phyloP scores from a whole-genome alignment of 257 asterid genomes.

The Primulina huaijiensis region DNA sequence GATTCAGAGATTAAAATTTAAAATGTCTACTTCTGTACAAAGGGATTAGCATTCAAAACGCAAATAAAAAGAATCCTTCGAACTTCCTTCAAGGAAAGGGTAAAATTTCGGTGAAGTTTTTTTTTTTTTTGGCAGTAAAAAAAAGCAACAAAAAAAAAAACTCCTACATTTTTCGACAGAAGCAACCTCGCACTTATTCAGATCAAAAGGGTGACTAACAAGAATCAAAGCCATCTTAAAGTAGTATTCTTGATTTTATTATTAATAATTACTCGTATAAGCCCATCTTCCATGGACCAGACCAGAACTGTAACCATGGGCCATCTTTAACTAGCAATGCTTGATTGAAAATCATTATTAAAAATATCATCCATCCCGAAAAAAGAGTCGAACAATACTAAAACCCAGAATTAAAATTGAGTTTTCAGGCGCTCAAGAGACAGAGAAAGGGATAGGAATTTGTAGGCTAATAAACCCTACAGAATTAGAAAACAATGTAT shows the following conservation, averaged over 20 bases:
- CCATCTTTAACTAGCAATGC: not conserved
- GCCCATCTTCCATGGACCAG: not conserved
- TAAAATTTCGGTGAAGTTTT: no score
- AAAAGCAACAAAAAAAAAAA: no score
- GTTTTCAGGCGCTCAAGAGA: not conserved
- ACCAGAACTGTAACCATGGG: not conserved
- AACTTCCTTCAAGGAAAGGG: no score
- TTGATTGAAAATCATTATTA: not conserved
- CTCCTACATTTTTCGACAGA: not conserved
- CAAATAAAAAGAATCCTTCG: no score
- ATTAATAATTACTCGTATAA: no score
- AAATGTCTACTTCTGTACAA: no score
- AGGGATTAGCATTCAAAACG: no score
- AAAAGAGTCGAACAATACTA: not conserved
- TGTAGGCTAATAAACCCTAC: no score
- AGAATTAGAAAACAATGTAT: conserved; percentile 6
- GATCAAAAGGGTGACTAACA: not conserved
- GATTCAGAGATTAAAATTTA: no score
- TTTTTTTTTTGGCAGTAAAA: no score
- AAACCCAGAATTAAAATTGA: not conserved
- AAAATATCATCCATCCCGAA: no score
- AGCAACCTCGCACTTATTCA: not conserved
- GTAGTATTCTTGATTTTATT: no score
- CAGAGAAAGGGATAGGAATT: not conserved
- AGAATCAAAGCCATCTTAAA: not conserved